A percentile compares a stretch with the other conserved stretches of the same genome.
These are phyloP conservation scores for Kurtzmaniella quercitrusa DNA, from an alignment of 1,139 yeast genomes.

Conservation along the genomic window DNA sequence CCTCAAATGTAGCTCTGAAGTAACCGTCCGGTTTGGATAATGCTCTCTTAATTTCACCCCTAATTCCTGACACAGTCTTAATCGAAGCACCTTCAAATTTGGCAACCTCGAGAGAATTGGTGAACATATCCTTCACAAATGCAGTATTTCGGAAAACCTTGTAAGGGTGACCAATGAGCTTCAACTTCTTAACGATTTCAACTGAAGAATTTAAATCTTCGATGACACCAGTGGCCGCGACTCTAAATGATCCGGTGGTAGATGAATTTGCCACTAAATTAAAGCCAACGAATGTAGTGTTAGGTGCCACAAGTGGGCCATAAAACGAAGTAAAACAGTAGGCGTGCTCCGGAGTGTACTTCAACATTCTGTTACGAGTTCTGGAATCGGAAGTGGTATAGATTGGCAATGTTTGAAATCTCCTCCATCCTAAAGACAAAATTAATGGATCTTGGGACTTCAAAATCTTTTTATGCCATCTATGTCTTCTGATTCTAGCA, in stretches of 20 bases:
- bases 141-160: conserved; percentile 96
- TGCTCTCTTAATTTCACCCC: conserved; percentile 97
- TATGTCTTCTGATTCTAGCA: conserved; percentile 92
- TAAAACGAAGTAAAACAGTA: conserved; percentile 95
- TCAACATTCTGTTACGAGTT: conserved; percentile 95
- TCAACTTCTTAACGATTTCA: conserved; percentile 93
- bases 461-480: conserved; percentile 97
- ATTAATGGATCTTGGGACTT: conserved; percentile 96
- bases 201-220: conserved; percentile 87
- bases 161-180: conserved; percentile 91
- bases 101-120: conserved; percentile 89
- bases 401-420: conserved; percentile 94
- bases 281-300: conserved; percentile 95
- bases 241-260: conserved; percentile 87
- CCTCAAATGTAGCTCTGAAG: conserved; percentile 97
- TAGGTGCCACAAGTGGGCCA: conserved; percentile 96
- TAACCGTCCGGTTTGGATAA: conserved; percentile 94
- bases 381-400: conserved; percentile 96
- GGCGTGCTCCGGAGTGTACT: conserved; percentile 97
- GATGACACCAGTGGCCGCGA: conserved; percentile 96
- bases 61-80: conserved; percentile 92
- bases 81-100: conserved; percentile 97
- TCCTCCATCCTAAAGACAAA: conserved; percentile 94
- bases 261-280: conserved; percentile 80
- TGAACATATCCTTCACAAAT: conserved; percentile 94